These are phyloP conservation scores for Penicillium dipodomyicola DNA, from an alignment of 495 filamentous ascomycete genomes.

Conservation along the genomic window DNA sequence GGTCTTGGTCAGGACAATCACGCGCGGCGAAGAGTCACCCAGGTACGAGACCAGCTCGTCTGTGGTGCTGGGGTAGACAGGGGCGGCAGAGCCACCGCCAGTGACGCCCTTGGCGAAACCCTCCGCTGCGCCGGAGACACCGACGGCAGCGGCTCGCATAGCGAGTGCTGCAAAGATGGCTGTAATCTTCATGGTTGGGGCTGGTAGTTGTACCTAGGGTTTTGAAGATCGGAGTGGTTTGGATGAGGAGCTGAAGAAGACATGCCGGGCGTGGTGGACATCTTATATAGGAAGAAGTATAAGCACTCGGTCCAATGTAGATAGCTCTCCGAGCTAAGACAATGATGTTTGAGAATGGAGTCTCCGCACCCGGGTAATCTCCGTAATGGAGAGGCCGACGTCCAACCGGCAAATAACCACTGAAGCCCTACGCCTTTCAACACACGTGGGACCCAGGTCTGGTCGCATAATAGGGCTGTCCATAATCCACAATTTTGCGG, in stretches of 20 bases:
- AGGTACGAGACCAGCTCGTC: constrained; percentile 47
- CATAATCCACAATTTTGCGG: background rate
- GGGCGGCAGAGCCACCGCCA: constrained; percentile 37
- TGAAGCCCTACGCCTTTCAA: background rate
- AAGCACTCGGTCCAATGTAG: background rate
- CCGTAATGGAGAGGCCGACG: background rate
- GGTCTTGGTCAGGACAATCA: constrained; percentile 40
- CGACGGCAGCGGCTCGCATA: constrained; percentile 29
- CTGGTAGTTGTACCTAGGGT: background rate
- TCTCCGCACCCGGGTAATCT: background rate
- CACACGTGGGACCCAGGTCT: background rate
- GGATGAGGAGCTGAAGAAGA: constrained; percentile 1
- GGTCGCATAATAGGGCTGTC: background rate
- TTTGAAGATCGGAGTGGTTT: background rate
- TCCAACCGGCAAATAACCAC: background rate
- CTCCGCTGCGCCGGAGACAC: constrained; percentile 40
- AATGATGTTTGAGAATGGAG: background rate
- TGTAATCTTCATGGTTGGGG: constrained; percentile 21
- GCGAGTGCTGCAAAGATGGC: constrained; percentile 24
- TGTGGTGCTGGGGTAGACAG: constrained; percentile 39
- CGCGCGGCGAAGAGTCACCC: constrained; percentile 36
- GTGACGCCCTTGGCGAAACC: constrained; percentile 44
- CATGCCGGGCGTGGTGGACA: background rate
- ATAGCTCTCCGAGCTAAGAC: constrained; percentile 3
- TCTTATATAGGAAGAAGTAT: constrained; percentile 7